These are phyloP conservation scores for Rhizomucor pusillus DNA, from an alignment of 371 early-diverging fungal species.

Conservation along the genomic window DNA sequence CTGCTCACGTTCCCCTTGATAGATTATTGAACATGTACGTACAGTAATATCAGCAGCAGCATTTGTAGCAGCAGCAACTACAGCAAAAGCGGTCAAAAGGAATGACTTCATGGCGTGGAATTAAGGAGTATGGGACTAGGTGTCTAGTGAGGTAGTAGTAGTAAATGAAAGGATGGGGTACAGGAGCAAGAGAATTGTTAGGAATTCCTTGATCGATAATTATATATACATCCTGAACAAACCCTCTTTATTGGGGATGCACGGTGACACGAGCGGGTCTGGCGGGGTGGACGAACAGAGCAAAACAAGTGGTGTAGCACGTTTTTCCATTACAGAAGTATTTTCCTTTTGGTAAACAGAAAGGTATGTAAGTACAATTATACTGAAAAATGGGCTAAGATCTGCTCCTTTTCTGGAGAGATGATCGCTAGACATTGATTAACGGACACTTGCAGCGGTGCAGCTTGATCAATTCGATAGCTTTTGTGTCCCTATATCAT, in stretches of 20 bases:
- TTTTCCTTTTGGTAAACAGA: background rate
- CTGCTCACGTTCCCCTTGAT: background rate
- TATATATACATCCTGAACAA: too few relatives aligned
- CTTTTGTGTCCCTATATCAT: constrained; percentile 8
- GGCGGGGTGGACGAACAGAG: constrained; percentile 9
- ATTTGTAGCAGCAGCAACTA: constrained; percentile 15
- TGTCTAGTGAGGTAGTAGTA: background rate
- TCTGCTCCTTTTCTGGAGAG: background rate
- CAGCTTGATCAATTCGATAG: constrained; percentile 15
- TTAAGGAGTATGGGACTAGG: background rate
- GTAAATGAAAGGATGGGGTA: background rate
- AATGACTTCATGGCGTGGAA: constrained; percentile 17
- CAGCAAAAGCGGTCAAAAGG: constrained; percentile 13
- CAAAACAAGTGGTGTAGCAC: constrained; percentile 9
- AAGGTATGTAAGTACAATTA: background rate
- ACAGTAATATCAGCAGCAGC: constrained; percentile 18
- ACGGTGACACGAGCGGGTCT: constrained; percentile 11
- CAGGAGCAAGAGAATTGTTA: background rate
- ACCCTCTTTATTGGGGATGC: background rate
- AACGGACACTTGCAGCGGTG: background rate
- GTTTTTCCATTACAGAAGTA: constrained; percentile 5
- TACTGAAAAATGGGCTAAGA: background rate
- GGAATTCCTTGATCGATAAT: too few relatives aligned
- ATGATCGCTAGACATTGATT: background rate
- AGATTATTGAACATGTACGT: constrained; percentile 1